Base-by-base conservation (phyloP, 257 asterid genomes). In the Solanum ossicruentum region DNA sequence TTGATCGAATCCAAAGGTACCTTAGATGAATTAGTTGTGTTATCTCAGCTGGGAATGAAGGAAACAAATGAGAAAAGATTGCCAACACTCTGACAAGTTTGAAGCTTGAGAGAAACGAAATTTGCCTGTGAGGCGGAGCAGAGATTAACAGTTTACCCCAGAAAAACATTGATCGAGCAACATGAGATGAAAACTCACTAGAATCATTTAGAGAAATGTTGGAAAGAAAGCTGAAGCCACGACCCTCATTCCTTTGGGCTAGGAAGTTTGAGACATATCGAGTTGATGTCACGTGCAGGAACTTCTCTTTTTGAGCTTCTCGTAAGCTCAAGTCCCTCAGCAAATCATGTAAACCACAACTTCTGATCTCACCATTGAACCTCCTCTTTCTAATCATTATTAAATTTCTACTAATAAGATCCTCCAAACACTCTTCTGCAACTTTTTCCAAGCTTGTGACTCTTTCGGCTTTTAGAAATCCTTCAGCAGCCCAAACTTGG, bases 401-500 rank as follows among this genome's bases (percentile, higher is more conserved):
- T n/a, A 82, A 45, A 41, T 58, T 82, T 82, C 60, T 82, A 65
- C 84, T 61, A 36, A 45, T 45, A 41, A 82, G 84, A 82, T 82
- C 84, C 45, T 82, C 84, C 60, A 82, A 82, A 43, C 57, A 82
- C 55, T 82, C 72, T 26, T 82, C 75, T 82, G 84, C 84, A 82
- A 61, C 45, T 41, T 82, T 45, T 82, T 82, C 75, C 84, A 43
- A 58, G 58, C 43, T 39, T 23, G 61, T 61, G 47, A 78, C 49
- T 47, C 49, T 78, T 78, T 63, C 85, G 13, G 54, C 83, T 67
- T 28, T 43, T 56, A 61, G 80, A 73, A 47, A 85, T 43, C 86
- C 89, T 87, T 89, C 32, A 87, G 86, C 89, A 86, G 79, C 85
- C 83, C 81, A 84, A 85, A 87, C 23, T 83, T 88, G 87, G 84